A percentile compares a stretch with the other conserved stretches of the same genome.
phyloP scores from a whole-genome alignment of 163 green algal species.

The Coccomyxa subellipsoidea region DNA sequence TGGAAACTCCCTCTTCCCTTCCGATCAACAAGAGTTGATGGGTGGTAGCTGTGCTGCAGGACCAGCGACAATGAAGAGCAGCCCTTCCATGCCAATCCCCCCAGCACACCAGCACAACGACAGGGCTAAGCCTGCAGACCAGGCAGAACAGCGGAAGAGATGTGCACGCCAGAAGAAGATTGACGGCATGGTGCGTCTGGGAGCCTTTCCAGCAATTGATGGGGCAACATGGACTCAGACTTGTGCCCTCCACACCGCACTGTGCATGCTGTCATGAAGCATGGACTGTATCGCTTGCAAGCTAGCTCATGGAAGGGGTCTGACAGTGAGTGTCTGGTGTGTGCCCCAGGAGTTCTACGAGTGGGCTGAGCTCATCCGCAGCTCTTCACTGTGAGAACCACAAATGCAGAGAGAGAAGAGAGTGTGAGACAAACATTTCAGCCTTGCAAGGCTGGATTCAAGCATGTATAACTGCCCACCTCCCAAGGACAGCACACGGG shows the following conservation, averaged over 20 bases:
- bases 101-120: background rate
- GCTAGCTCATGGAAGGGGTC: too few species aligned
- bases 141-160: slow-evolving; percentile 6
- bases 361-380: slow-evolving; percentile 21
- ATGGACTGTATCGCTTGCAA: too few species aligned
- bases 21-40: too few species aligned
- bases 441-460: background rate
- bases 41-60: background rate
- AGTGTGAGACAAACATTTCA: background rate
- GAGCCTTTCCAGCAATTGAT: too few species aligned
- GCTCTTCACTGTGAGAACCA: background rate
- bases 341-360: slow-evolving; percentile 17
- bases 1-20: too few species aligned
- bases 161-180: background rate
- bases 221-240: too few species aligned
- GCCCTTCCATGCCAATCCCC: background rate
- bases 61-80: background rate
- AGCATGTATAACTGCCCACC: background rate
- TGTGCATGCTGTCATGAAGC: too few species aligned
- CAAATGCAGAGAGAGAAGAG: background rate
- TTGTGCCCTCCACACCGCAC: too few species aligned
- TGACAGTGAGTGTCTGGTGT: too few species aligned
- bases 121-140: background rate
- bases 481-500: background rate
- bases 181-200: slow-evolving; percentile 11